Evolutionary conservation across 495 filamentous ascomycete genomes (phyloP).

Genomic region (Cladorrhinum samala): DNA sequence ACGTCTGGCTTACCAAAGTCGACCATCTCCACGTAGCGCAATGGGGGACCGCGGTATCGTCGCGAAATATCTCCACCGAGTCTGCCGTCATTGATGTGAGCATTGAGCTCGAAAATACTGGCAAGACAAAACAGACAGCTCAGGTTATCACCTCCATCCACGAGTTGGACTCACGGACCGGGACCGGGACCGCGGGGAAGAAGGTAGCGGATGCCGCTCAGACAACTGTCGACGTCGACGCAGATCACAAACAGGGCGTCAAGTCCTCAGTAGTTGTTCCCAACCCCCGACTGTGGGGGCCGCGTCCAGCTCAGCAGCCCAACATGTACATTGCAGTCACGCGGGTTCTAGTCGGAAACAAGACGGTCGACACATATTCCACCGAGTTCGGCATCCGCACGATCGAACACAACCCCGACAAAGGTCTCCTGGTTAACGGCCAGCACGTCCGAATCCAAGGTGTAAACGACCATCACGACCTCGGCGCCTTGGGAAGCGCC

Average conservation of each 20-base stretch:
- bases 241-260: conserved; percentile 24
- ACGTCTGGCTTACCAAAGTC: conserved; percentile 44
- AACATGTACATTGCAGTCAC: conserved; percentile 43
- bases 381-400: conserved; percentile 47
- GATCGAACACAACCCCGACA: conserved; percentile 30
- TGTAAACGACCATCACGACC: conserved; percentile 43
- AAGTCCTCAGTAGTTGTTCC: conserved; percentile 28
- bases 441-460: conserved; percentile 35
- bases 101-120: conserved; percentile 37
- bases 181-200: conserved; percentile 13
- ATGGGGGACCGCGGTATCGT: conserved; percentile 41
- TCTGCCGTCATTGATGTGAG: conserved; percentile 36
- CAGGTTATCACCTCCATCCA: conserved; percentile 27
- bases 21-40: conserved; percentile 37
- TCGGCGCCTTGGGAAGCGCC: conserved; percentile 39
- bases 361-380: conserved; percentile 39
- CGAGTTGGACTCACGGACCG: conserved; percentile 17
- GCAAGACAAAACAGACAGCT: conserved; percentile 13
- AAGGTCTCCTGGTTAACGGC: conserved; percentile 39
- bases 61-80: conserved; percentile 29
- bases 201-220: conserved; percentile 23
- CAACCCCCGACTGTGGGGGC: conserved; percentile 43
- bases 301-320: conserved; percentile 37
- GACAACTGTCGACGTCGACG: conserved; percentile 18
- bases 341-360: conserved; percentile 13